These are phyloP conservation scores for Plasmodium reichenowi DNA, from an alignment of 169 alveolate species.

Conservation along the genomic window DNA sequence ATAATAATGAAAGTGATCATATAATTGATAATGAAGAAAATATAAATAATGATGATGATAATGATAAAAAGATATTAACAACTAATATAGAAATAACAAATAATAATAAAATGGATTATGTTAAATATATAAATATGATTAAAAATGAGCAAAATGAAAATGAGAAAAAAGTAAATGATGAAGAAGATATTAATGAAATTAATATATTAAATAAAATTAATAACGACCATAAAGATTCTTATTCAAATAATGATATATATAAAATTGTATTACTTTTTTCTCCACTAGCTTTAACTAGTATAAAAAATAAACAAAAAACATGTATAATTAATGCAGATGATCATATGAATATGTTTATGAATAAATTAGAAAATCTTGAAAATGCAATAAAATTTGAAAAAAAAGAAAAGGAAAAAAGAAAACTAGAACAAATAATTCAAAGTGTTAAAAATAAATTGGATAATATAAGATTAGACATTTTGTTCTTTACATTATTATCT, in stretches of 20 bases:
- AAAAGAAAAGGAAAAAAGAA: slow-evolving; percentile 18
- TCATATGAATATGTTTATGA: slow-evolving; percentile 37
- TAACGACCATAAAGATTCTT: too few relatives aligned
- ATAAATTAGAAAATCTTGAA: slow-evolving; percentile 19
- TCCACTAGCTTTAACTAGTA: slow-evolving; percentile 67
- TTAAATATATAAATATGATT: slow-evolving; percentile 10
- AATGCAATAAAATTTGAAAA: neutral
- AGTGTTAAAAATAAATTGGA: slow-evolving; percentile 31
- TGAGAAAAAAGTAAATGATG: slow-evolving; percentile 1
- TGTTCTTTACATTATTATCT: slow-evolving; percentile 82
- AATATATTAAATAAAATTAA: neutral
- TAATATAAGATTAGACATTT: slow-evolving; percentile 56
- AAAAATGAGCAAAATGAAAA: slow-evolving; percentile 13
- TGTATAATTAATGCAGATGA: slow-evolving; percentile 73
- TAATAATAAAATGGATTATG: slow-evolving; percentile 18
- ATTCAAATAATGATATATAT: slow-evolving; percentile 11
- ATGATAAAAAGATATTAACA: neutral
- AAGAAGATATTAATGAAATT: neutral
- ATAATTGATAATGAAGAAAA: neutral
- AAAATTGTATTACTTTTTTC: slow-evolving; percentile 36
- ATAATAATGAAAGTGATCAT: too few relatives aligned
- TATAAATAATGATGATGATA: neutral
- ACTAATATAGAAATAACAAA: neutral
- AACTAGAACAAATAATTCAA: slow-evolving; percentile 24
- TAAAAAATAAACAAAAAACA: slow-evolving; percentile 24